Evolutionary conservation across 257 asterid genomes (phyloP).

Genomic region (Nicotiana attenuata): DNA sequence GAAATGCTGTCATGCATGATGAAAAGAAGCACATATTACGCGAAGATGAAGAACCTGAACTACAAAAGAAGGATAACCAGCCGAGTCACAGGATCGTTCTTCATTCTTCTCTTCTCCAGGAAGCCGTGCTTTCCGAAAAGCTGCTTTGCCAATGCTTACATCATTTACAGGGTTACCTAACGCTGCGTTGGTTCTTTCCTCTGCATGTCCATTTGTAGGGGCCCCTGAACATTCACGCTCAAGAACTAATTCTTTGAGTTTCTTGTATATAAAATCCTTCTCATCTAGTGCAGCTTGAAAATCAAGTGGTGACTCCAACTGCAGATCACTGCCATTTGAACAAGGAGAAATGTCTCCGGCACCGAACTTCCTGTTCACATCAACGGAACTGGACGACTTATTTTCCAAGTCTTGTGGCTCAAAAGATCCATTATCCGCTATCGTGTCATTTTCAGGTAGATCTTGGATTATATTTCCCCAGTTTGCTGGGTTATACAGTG

Average conservation of each 20-base stretch:
- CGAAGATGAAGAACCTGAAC: constrained; percentile 44
- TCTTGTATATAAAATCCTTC: constrained; percentile 37
- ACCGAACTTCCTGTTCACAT: constrained; percentile 26
- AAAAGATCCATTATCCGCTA: constrained; percentile 24
- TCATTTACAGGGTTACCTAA: constrained; percentile 28
- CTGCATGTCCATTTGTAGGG: constrained; percentile 11
- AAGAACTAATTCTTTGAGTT: constrained; percentile 50
- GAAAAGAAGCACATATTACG: constrained; percentile 1
- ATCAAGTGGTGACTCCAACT: constrained; percentile 18
- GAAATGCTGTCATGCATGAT: neutral
- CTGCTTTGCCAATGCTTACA: constrained; percentile 18
- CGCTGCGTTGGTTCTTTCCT: constrained; percentile 24
- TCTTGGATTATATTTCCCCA: constrained; percentile 7
- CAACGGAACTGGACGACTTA: constrained; percentile 23
- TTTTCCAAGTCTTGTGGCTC: constrained; percentile 23
- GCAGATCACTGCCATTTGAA: constrained; percentile 20
- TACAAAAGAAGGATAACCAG: constrained; percentile 33
- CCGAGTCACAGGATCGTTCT: constrained; percentile 28
- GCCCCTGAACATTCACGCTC: constrained; percentile 16
- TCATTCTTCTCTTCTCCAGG: constrained; percentile 20
- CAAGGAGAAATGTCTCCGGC: constrained; percentile 21
- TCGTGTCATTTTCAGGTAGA: constrained; percentile 23
- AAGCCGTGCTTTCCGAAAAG: constrained; percentile 24
- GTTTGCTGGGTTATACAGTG: constrained; percentile 17
- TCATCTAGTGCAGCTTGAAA: constrained; percentile 29